Base-by-base conservation (phyloP, 768 basidiomycete genomes). In the Boletus speciosus region DNA sequence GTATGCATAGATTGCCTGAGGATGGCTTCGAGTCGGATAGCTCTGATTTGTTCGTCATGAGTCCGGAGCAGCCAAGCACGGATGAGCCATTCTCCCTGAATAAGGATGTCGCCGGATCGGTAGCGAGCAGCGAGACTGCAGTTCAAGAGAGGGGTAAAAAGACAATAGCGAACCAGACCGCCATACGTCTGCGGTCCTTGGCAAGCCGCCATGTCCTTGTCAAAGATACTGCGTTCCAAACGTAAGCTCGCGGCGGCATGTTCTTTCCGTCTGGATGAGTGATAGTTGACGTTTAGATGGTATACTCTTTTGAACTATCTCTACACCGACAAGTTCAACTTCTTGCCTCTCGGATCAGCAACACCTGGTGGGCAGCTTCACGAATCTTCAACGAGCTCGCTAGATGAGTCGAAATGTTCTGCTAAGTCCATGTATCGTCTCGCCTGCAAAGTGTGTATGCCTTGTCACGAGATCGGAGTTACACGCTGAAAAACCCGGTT, bases 401-500 rank as follows among this genome's bases (percentile, higher is more conserved):
- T 51, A 0, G 64, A 63, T 19, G 38, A 34, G 15, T 49, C 54
- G 3, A 51, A 32, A 8, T 76, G 74, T 54, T 78, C 76, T 6
- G 72, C 76, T 0, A 78, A 78, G 50, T 78, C 77, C 0, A 77
- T 77, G 72, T 78, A 75, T 54, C 71, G 77, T 34, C 62, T 78
- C 0, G 75, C 77, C 0, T 58, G 58, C 44, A 76, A 76, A 66
- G 76, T 73, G 47, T 10, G 61, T 53, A 11, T 38, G 3, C 7
- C 0, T 9, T 0, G 14, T 16, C 37, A 2, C 5, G 19, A n/a
- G 16, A 14, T 9, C 0, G 2, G 36, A 21, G 8, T 6, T 19
- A 3, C 40, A 9, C 29, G 8, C 11, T 41, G 27, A n/a, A 11
- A 15, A 25, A 2, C 1, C 5, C 5, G 10, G 12, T 23, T 8